These are phyloP conservation scores for Stephanodiscus minutulus DNA, from an alignment of 108 stramenopile genomes.

Conservation along the genomic window DNA sequence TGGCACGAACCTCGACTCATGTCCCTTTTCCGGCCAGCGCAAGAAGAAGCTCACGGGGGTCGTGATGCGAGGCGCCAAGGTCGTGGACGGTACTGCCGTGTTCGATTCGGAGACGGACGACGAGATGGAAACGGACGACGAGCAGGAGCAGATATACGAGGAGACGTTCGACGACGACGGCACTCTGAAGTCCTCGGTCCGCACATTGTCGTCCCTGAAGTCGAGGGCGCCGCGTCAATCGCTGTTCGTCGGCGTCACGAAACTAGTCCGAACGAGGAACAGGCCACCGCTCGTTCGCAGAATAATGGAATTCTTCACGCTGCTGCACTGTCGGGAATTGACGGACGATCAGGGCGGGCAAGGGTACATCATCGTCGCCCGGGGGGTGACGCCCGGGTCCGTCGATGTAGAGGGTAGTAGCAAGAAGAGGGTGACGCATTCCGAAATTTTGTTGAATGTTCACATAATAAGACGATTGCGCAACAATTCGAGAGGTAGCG, in stretches of 20 bases:
- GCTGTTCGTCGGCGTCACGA: constrained; percentile 60
- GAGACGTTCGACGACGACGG: constrained; percentile 33
- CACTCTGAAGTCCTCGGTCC: constrained; percentile 9
- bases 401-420: constrained; percentile 21
- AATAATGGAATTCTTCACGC: constrained; percentile 59
- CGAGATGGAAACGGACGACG: constrained; percentile 24
- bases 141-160: constrained; percentile 19
- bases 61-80: constrained; percentile 38
- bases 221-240: constrained; percentile 49
- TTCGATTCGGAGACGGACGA: constrained; percentile 42
- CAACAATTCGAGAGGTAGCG: constrained; percentile 4
- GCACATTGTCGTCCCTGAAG: neutral
- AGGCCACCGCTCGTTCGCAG: constrained; percentile 71
- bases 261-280: constrained; percentile 63
- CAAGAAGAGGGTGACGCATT: constrained; percentile 40
- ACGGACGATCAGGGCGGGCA: constrained; percentile 59
- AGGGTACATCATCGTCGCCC: constrained; percentile 77
- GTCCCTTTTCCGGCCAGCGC: constrained; percentile 48
- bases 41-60: constrained; percentile 51
- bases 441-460: constrained; percentile 50
- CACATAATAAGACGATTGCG: constrained; percentile 47
- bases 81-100: constrained; percentile 42
- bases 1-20: constrained; percentile 42
- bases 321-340: constrained; percentile 71
- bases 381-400: constrained; percentile 59